Evolutionary conservation across 2,329 filamentous ascomycete species (phyloP).

Genomic region (Zelopaecilomyces penicillatus): DNA sequence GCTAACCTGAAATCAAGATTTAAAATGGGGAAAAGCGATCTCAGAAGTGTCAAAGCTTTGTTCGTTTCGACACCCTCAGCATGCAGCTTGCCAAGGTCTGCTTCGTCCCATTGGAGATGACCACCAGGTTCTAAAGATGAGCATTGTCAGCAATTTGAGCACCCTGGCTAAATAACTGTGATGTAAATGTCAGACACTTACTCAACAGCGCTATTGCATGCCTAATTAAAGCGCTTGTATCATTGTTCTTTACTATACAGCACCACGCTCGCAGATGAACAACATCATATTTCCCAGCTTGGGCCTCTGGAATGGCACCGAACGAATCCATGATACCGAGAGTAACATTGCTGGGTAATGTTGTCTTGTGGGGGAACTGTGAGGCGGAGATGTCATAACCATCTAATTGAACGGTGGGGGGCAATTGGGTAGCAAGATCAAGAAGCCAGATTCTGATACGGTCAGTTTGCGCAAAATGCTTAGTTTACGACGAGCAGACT

Average conservation of each 20-base stretch:
- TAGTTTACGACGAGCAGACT: neutral
- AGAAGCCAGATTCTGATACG: conserved; percentile 2
- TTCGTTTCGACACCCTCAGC: too few relatives aligned
- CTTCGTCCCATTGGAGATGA: too few relatives aligned
- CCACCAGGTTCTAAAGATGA: too few relatives aligned
- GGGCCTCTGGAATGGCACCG: neutral
- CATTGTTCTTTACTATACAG: neutral
- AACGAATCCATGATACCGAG: conserved; percentile 1
- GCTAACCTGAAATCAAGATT: too few relatives aligned
- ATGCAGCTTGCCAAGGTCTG: too few relatives aligned
- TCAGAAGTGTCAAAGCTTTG: too few relatives aligned
- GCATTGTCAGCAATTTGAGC: too few relatives aligned
- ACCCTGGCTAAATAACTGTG: too few relatives aligned
- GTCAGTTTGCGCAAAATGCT: neutral
- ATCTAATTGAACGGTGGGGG: conserved; percentile 2
- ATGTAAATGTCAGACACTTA: too few relatives aligned
- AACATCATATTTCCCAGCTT: conserved; percentile 2
- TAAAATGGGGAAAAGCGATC: too few relatives aligned
- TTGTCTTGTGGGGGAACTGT: neutral
- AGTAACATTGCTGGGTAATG: neutral
- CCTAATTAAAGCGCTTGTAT: neutral
- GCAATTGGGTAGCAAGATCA: conserved; percentile 1
- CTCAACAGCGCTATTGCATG: too few relatives aligned
- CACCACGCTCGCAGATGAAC: conserved; percentile 1
- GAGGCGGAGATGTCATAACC: conserved; percentile 6